Evolutionary conservation across 2,329 filamentous ascomycete genomes (phyloP), one percentile per base, ranked within the genome.

Genomic region (Macrophomina phaseolina): DNA sequence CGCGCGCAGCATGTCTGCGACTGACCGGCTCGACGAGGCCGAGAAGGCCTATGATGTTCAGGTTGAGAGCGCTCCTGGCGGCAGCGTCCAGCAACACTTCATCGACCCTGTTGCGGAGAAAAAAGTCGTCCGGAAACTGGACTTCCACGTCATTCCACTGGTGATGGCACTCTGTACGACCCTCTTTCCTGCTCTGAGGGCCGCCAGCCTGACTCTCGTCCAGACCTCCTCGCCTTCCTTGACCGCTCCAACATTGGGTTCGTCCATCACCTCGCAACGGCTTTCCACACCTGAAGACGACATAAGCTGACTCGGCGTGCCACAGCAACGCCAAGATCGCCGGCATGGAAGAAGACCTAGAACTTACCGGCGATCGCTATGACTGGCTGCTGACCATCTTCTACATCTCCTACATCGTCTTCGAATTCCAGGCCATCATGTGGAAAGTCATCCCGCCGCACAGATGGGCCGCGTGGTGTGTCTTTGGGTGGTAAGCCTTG

Each of bases 171-270:
- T 79, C 9, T 78, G 66, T 69, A 53, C 18, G 64, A 38, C 7
- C 45, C 52, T n/a, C 16, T 32, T 16, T 3, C 30, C 9, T 16
- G 53, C 16, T 14, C 0, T n/a, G 12, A 4, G n/a, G 2, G 34
- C 52, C 23, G 28, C 12, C 51, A 28, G 11, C 12, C 48, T 51
- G 18, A 58, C 32, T 32, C 12, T 23, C 4, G 2, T 34, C 18
- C 45, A 70, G 68, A 78, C 66, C 68, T 78, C 8, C 72, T 78
- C 53, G 72, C 75, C 6, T 76, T 79, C 49, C 70, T 80, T 14
- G 77, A 80, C 56, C 72, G 78, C 16, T 76, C 72, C 5, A 80
- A 79, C 58, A 78, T 80, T 42, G 80, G 79, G 73, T 76, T 68
- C 30, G n/a, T 23, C 30, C 6, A 12, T 16, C 52, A 8, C 4